Evolutionary conservation across 176 grass and related monocot species (phyloP).

Genomic region (Oryza punctata): DNA sequence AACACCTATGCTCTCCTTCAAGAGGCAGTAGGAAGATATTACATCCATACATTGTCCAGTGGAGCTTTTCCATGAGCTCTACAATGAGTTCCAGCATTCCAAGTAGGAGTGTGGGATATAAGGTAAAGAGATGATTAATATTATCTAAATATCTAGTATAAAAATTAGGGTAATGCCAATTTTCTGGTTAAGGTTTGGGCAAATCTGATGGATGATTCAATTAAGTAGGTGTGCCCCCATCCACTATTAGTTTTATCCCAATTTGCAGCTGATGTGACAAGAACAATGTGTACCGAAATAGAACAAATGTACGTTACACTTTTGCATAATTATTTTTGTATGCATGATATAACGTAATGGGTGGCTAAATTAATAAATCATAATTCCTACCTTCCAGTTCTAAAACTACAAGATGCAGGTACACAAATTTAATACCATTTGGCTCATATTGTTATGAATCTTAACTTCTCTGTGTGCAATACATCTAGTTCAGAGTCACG

Average conservation of each 20-base stretch:
- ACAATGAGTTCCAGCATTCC: neutral
- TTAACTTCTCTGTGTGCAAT: neutral
- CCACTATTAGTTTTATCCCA: too few relatives aligned
- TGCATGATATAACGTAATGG: neutral
- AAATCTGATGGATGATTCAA: neutral
- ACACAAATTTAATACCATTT: neutral
- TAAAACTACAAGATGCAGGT: neutral
- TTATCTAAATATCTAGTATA: neutral
- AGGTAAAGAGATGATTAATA: neutral
- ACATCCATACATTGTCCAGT: neutral
- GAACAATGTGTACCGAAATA: neutral
- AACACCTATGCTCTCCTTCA: neutral
- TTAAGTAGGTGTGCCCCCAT: neutral
- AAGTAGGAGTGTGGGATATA: neutral
- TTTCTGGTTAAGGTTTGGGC: slow-evolving; percentile 8
- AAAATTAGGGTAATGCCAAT: neutral
- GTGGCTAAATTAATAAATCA: neutral
- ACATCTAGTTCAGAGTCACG: slow-evolving; percentile 17
- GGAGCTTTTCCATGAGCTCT: neutral
- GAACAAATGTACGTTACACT: neutral
- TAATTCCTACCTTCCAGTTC: slow-evolving; percentile 26
- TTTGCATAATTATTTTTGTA: slow-evolving; percentile 20
- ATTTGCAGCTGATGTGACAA: neutral
- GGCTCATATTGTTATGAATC: neutral
- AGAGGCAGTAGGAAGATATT: slow-evolving; percentile 12